phyloP scores from a whole-genome alignment of 2,329 filamentous ascomycete genomes.

The Lasiodiplodia theobromae region DNA sequence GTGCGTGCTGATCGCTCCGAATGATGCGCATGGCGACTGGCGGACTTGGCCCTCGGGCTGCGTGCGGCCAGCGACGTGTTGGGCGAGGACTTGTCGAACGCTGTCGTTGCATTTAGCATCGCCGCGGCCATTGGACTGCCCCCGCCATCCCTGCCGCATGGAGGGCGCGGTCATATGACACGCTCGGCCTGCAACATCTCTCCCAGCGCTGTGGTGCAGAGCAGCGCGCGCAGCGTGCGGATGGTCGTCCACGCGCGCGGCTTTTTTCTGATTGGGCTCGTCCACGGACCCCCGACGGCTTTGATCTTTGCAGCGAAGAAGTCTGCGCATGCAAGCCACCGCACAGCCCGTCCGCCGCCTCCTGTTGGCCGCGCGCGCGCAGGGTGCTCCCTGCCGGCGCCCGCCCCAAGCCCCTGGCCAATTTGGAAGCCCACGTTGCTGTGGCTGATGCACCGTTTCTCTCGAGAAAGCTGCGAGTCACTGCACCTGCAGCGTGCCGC shows the following conservation, averaged over 20 bases:
- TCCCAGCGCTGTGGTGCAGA: constrained; percentile 17
- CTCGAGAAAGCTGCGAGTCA: constrained; percentile 22
- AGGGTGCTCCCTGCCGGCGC: constrained; percentile 10
- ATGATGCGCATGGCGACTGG: constrained; percentile 30
- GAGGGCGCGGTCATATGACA: constrained; percentile 38
- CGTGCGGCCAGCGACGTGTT: constrained; percentile 26
- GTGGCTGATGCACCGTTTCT: constrained; percentile 28
- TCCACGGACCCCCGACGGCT: constrained; percentile 20
- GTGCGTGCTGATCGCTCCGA: constrained; percentile 27
- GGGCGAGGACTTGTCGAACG: constrained; percentile 25
- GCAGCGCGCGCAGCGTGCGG: constrained; percentile 17
- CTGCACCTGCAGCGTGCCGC: constrained; percentile 21
- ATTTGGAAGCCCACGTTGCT: constrained; percentile 27
- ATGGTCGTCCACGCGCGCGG: constrained; percentile 12
- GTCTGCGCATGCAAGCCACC: constrained; percentile 23
- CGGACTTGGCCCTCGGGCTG: constrained; percentile 20
- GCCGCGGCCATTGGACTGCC: constrained; percentile 30
- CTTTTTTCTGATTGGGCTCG: constrained; percentile 26
- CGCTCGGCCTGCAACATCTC: constrained; percentile 5
- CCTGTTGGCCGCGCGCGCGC: constrained; percentile 1
- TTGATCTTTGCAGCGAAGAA: constrained; percentile 22
- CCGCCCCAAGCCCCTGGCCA: constrained; percentile 25
- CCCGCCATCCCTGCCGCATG: constrained; percentile 36
- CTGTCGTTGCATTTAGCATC: constrained; percentile 31
- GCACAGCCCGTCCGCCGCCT: constrained; percentile 22